Evolutionary conservation across 2,329 filamentous ascomycete species (phyloP).

Genomic region (Beauveria asiatica): DNA sequence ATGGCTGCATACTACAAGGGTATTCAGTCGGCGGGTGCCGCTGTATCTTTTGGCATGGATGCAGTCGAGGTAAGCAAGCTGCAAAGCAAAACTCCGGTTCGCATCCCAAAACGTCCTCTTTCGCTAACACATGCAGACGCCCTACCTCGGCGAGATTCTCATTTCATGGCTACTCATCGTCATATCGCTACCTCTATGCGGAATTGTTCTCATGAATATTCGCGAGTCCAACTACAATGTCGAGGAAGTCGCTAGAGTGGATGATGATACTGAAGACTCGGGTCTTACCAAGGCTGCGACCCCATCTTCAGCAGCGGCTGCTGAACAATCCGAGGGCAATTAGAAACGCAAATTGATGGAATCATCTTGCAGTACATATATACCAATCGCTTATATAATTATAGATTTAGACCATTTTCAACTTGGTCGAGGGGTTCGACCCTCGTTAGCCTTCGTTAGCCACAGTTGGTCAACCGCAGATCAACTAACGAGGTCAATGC

Average conservation of each 20-base stretch:
- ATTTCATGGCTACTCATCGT: conserved; percentile 18
- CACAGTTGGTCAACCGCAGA: too few species aligned
- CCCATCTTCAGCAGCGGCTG: not conserved
- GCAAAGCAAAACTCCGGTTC: not conserved
- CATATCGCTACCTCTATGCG: conserved; percentile 17
- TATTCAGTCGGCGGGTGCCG: conserved; percentile 67
- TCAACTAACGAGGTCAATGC: too few species aligned
- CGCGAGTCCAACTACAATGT: conserved; percentile 19
- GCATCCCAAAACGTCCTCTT: not conserved
- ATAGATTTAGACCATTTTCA: not conserved
- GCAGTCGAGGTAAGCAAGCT: conserved; percentile 19
- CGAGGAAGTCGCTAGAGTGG: conserved; percentile 15
- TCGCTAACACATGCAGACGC: conserved; percentile 13
- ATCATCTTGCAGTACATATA: not conserved
- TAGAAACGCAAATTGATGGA: not conserved
- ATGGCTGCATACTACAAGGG: conserved; percentile 76
- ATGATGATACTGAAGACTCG: conserved; percentile 10
- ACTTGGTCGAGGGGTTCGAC: too few species aligned
- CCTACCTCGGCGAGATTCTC: conserved; percentile 18
- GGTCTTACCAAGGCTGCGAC: not conserved
- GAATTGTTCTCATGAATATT: conserved; percentile 15
- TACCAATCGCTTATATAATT: not conserved
- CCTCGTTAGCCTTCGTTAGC: too few species aligned
- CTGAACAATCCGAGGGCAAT: not conserved
- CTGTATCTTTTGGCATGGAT: conserved; percentile 34